Percentiles rank a stretch among this genome's conserved stretches.
These are phyloP conservation scores for Xylaria arbuscula DNA, from an alignment of 2,329 filamentous ascomycete species.

Conservation along the genomic window DNA sequence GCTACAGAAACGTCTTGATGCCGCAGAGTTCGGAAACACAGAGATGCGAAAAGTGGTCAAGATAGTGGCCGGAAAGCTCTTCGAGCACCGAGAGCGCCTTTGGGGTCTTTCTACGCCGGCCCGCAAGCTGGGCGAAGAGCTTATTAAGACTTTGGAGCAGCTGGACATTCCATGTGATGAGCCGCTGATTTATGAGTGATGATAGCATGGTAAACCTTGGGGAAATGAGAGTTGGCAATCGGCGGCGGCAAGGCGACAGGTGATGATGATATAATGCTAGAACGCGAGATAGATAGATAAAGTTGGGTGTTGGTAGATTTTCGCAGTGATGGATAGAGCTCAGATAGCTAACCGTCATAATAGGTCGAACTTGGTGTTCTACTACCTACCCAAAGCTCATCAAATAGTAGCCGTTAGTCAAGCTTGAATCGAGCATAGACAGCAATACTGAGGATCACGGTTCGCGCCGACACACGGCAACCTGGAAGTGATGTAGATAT, in stretches of 20 bases:
- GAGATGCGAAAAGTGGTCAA: slow-evolving; percentile 11
- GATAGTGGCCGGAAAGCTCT: slow-evolving; percentile 10
- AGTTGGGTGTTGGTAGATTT: neutral
- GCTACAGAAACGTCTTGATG: neutral
- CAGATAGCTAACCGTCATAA: neutral
- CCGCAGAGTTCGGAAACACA: neutral
- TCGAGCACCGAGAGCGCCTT: slow-evolving; percentile 17
- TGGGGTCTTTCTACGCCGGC: slow-evolving; percentile 23
- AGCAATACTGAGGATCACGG: neutral
- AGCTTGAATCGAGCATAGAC: too few species aligned
- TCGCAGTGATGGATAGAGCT: slow-evolving; percentile 3
- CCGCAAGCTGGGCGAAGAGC: slow-evolving; percentile 29
- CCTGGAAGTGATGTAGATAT: neutral
- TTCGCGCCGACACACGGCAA: neutral
- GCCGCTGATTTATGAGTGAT: slow-evolving; percentile 4
- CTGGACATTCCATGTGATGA: slow-evolving; percentile 13
- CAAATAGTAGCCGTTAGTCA: too few species aligned
- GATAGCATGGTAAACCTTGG: neutral
- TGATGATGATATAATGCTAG: neutral
- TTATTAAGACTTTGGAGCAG: slow-evolving; percentile 19
- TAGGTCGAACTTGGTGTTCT: neutral
- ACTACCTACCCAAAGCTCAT: too few species aligned
- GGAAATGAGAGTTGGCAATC: neutral
- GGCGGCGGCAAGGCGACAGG: neutral
- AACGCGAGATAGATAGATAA: neutral